Evolutionary conservation across 345 rosid species (phyloP), one percentile per base, ranked within the genome.

Genomic region (Boechera retrofracta): DNA sequence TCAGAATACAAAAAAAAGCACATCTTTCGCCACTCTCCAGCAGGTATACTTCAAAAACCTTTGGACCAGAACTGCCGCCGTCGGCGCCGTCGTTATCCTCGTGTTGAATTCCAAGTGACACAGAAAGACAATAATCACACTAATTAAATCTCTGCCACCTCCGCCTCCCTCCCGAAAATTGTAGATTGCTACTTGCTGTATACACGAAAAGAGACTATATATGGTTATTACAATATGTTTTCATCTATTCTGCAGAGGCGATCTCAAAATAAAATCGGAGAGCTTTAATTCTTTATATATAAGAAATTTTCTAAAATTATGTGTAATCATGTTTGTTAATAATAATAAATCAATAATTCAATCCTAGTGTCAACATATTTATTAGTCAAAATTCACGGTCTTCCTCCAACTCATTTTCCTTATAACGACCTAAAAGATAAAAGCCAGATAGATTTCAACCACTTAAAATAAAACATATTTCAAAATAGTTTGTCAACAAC

Each of bases 1-100:
- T 45, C 16, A 41, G 15, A 10, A 41, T 41, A 41, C 10, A 41
- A 10, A 39, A 39, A 10, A 41, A 10, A 4, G 13, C 5, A 41
- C 45, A 41, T 41, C 18, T 15, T 45, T 45, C 1, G 74, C 74
- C 7, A 52, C 42, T 1, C 28, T 21, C 12, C 13, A 10, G 13
- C 15, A 42, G 44, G 82, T 74, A 1, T 71, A 78, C 54, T 82
- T 70, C 36, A 59, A 66, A n/a, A 42, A 74, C 13, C 61, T 67
- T 42, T 44, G 48, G 48, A 11, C 2, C 5, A 5, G 48, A 44
- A 44, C 16, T 44, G 48, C 16, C 16, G 13, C 2, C 6, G 48
- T 44, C 5, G n/a, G 6, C 2, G 48, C 44, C 44, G 12, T 39
- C 12, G 36, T 21, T 21, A 21, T 21, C 24, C 24, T 21, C 24